phyloP scores from a whole-genome alignment of 2,329 filamentous ascomycete species.

The Karstenula rhodostoma region DNA sequence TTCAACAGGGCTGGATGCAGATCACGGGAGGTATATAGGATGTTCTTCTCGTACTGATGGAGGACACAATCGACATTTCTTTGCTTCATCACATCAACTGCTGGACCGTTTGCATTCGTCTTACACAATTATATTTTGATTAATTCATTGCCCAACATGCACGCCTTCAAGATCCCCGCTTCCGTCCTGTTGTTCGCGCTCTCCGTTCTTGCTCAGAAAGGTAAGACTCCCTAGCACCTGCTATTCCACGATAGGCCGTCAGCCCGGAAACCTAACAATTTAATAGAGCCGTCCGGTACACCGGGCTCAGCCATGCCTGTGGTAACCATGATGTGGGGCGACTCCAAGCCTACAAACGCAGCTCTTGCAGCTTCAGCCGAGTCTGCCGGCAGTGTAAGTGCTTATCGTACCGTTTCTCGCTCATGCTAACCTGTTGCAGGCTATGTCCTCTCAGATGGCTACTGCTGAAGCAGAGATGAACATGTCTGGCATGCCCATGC shows the following conservation, averaged over 20 bases:
- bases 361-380: not conserved
- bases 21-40: not conserved
- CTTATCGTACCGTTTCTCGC: not conserved
- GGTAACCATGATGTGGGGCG: constrained; percentile 9
- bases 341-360: constrained; percentile 1
- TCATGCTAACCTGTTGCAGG: not conserved
- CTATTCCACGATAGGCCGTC: not conserved
- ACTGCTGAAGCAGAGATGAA: not conserved
- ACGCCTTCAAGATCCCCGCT: not conserved
- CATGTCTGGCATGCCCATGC: constrained; percentile 6
- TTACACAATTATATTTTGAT: not conserved
- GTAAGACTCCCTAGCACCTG: not conserved
- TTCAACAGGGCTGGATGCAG: not conserved
- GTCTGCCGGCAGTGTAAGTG: not conserved
- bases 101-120: not conserved
- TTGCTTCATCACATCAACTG: not conserved
- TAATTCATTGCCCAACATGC: not conserved
- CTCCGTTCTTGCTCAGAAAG: not conserved
- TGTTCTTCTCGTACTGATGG: not conserved
- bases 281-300: not conserved
- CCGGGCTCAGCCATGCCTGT: not conserved
- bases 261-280: not conserved
- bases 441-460: not conserved
- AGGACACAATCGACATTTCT: not conserved
- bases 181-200: not conserved